These are phyloP conservation scores for Colletotrichum tabaci DNA, from an alignment of 2,329 filamentous ascomycete genomes.

Conservation along the genomic window DNA sequence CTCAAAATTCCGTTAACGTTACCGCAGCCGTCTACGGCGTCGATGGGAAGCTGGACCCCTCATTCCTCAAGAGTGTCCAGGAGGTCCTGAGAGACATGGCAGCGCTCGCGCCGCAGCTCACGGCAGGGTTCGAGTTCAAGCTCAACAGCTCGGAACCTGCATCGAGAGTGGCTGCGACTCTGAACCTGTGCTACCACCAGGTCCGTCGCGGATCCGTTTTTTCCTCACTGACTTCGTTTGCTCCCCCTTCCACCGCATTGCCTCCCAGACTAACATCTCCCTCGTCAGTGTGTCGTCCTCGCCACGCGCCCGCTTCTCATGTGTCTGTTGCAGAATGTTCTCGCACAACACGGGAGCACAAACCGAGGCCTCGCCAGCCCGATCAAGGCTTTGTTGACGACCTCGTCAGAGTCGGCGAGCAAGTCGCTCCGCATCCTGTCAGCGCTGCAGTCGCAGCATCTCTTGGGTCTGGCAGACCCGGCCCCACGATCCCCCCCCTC, in stretches of 20 bases:
- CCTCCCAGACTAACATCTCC: not conserved
- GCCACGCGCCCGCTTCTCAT: constrained; percentile 22
- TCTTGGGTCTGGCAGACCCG: not conserved
- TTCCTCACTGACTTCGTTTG: too few relatives aligned
- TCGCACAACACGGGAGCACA: constrained; percentile 18
- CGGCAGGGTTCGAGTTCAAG: constrained; percentile 29
- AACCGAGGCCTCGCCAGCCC: constrained; percentile 17
- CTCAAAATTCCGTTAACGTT: not conserved
- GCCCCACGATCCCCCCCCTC: not conserved
- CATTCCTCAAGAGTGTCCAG: constrained; percentile 26
- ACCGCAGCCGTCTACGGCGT: constrained; percentile 27
- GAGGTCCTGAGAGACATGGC: constrained; percentile 20
- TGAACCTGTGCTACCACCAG: constrained; percentile 34
- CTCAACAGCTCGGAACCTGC: constrained; percentile 22
- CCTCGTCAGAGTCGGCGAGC: constrained; percentile 28
- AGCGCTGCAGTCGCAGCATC: constrained; percentile 18
- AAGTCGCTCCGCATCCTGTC: constrained; percentile 26
- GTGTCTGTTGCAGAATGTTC: constrained; percentile 18
- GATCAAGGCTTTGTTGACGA: constrained; percentile 19
- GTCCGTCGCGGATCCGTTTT: not conserved
- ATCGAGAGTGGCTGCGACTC: constrained; percentile 18
- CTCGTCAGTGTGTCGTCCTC: constrained; percentile 20
- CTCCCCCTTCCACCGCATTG: too few relatives aligned
- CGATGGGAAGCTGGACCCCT: constrained; percentile 24
- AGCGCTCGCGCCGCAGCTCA: constrained; percentile 15